Percentiles rank a stretch among this genome's conserved stretches.
phyloP scores from a whole-genome alignment of 768 basidiomycete species.

The Lanmaoa pseudosensibilis region DNA sequence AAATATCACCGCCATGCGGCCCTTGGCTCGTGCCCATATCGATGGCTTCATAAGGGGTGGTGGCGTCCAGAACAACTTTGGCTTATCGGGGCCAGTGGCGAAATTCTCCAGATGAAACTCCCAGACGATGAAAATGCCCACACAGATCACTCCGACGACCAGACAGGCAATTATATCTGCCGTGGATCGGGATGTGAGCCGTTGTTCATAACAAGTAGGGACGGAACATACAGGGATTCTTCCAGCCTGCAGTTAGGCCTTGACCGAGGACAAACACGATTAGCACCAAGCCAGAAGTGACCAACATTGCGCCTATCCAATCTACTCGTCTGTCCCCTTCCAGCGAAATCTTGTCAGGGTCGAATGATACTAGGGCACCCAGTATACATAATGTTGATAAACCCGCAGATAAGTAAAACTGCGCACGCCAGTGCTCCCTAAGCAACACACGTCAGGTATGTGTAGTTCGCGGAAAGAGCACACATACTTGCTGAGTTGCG shows the following conservation, averaged over 20 bases:
- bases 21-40: conserved; percentile 62
- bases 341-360: conserved; percentile 46
- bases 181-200: conserved; percentile 6
- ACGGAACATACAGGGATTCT: conserved; percentile 47
- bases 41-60: conserved; percentile 67
- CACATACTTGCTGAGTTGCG: conserved; percentile 46
- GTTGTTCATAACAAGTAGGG: conserved; percentile 16
- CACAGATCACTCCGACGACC: conserved; percentile 56
- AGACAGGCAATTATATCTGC: conserved; percentile 72
- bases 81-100: conserved; percentile 9
- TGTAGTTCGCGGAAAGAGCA: not conserved
- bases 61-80: conserved; percentile 36
- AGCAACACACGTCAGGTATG: not conserved
- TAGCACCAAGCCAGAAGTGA: conserved; percentile 65
- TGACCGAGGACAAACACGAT: conserved; percentile 74
- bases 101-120: conserved; percentile 56
- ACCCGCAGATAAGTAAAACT: conserved; percentile 60
- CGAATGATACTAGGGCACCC: conserved; percentile 59
- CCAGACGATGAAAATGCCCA: conserved; percentile 63
- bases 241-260: conserved; percentile 66
- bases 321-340: conserved; percentile 57
- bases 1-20: conserved; percentile 62
- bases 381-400: conserved; percentile 53
- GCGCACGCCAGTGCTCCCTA: conserved; percentile 62
- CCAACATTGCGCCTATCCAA: conserved; percentile 71